Evolutionary conservation across 345 rosid species (phyloP).

Genomic region (Toxicodendron radicans): DNA sequence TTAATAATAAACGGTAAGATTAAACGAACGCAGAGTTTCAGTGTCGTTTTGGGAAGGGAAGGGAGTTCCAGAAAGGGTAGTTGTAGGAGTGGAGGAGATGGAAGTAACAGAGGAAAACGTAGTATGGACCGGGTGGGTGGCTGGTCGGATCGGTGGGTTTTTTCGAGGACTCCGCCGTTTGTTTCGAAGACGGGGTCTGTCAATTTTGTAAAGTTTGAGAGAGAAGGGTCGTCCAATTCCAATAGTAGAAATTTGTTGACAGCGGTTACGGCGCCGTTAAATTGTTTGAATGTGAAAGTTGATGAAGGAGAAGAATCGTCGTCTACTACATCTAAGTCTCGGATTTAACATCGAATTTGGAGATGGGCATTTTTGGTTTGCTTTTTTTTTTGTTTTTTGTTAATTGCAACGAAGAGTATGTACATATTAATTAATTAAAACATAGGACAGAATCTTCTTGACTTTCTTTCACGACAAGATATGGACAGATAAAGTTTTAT

Average conservation of each 20-base stretch:
- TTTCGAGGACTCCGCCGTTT: conserved; percentile 26
- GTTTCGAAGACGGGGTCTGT: conserved; percentile 23
- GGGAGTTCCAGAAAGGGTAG: conserved; percentile 26
- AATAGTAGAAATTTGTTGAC: conserved; percentile 3
- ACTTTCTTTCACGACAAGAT: too few species aligned
- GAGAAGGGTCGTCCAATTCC: conserved; percentile 16
- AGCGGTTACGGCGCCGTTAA: conserved; percentile 27
- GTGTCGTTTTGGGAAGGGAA: conserved; percentile 28
- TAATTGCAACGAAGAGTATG: too few species aligned
- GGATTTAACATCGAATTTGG: not conserved
- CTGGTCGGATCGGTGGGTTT: conserved; percentile 6
- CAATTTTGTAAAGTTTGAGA: conserved; percentile 12
- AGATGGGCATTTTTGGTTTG: too few species aligned
- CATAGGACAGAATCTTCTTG: too few species aligned
- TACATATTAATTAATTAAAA: too few species aligned
- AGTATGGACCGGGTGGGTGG: not conserved
- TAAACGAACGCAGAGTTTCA: conserved; percentile 46
- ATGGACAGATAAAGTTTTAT: too few species aligned
- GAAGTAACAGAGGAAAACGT: conserved; percentile 27
- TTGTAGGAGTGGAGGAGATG: conserved; percentile 17
- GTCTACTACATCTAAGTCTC: not conserved
- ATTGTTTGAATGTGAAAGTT: conserved; percentile 16
- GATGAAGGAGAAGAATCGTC: not conserved
- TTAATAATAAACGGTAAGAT: conserved; percentile 29
- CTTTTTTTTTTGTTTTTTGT: too few species aligned